Percentiles rank a stretch among this genome's conserved stretches.
These are phyloP conservation scores for Penicillium odoratum DNA, from an alignment of 495 filamentous ascomycete species.

Conservation along the genomic window DNA sequence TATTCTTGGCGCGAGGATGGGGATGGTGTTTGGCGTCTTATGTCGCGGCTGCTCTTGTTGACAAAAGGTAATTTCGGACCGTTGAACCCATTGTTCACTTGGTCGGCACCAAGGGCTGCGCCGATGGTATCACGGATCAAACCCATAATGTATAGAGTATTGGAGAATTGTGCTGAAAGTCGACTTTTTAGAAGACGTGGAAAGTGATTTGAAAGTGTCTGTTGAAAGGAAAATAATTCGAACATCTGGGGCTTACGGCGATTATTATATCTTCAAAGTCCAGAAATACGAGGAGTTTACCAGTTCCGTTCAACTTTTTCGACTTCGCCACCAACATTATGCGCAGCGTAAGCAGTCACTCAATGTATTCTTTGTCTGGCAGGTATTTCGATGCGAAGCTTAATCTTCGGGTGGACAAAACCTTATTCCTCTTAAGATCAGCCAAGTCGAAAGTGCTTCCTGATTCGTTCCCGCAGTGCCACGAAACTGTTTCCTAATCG, in stretches of 20 bases:
- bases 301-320: neutral
- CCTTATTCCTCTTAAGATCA: neutral
- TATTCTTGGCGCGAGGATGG: neutral
- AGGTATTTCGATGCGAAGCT: neutral
- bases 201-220: neutral
- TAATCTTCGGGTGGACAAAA: neutral
- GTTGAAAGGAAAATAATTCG: too few species aligned
- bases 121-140: constrained; percentile 4
- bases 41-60: neutral
- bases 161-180: neutral
- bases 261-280: neutral
- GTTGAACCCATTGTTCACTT: constrained; percentile 5
- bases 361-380: neutral
- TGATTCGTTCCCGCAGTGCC: neutral
- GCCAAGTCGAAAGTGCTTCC: neutral
- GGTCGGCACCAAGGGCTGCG: constrained; percentile 1
- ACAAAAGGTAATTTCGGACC: constrained; percentile 3
- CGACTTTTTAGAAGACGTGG: neutral
- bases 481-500: neutral
- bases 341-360: neutral
- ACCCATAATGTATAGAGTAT: neutral
- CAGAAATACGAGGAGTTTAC: neutral
- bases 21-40: neutral
- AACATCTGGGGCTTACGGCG: neutral
- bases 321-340: neutral